phyloP scores from a whole-genome alignment of 108 stramenopile genomes.

The Parietichytrium sp. region DNA sequence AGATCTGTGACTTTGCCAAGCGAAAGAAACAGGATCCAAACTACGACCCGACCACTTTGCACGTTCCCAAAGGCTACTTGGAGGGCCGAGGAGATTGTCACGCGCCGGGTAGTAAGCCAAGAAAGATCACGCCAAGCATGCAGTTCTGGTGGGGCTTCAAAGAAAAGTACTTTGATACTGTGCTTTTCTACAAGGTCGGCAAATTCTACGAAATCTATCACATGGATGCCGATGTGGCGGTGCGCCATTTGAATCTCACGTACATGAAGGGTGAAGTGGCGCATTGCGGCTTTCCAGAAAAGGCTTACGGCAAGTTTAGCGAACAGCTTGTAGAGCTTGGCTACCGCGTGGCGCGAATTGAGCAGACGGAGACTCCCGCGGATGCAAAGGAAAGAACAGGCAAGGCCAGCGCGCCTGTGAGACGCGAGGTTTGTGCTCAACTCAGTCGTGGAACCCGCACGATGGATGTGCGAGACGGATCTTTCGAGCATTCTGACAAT shows the following conservation, averaged over 20 bases:
- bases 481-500: background rate
- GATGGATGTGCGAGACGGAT: background rate
- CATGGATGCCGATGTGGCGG: constrained; percentile 93
- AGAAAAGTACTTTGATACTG: constrained; percentile 86
- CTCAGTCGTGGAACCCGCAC: constrained; percentile 85
- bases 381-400: constrained; percentile 76
- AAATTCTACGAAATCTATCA: constrained; percentile 92
- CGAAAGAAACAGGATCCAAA: constrained; percentile 67
- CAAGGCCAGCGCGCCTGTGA: constrained; percentile 76
- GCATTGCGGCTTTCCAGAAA: constrained; percentile 96
- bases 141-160: constrained; percentile 98
- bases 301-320: constrained; percentile 78
- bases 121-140: constrained; percentile 78
- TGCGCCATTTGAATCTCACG: constrained; percentile 72
- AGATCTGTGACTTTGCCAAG: constrained; percentile 67
- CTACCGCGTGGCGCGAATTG: constrained; percentile 93
- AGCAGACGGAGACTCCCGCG: constrained; percentile 98
- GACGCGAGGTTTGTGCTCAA: constrained; percentile 87
- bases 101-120: constrained; percentile 27
- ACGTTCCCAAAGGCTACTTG: constrained; percentile 47
- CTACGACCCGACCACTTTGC: constrained; percentile 83
- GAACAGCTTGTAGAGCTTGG: constrained; percentile 83
- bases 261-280: constrained; percentile 96
- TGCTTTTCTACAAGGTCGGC: constrained; percentile 97
- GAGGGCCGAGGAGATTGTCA: constrained; percentile 14